Evolutionary conservation across 169 alveolate species (phyloP).

Genomic region (Cryptosporidium felis): DNA sequence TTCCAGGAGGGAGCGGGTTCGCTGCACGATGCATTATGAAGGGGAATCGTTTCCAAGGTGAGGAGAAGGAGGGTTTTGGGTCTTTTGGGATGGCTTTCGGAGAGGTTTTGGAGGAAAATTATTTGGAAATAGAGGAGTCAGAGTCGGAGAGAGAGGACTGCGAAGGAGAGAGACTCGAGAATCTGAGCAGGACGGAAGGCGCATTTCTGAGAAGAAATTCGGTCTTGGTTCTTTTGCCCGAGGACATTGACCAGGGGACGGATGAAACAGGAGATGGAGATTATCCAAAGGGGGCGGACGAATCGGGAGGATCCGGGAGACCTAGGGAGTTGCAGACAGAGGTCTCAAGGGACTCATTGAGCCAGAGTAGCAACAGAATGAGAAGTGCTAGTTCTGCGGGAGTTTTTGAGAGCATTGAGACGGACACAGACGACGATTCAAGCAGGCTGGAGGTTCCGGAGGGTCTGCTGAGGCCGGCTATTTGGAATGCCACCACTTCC

Average conservation of each 20-base stretch:
- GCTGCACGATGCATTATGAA: not conserved
- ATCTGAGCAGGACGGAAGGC: too few relatives aligned
- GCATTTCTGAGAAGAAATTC: too few relatives aligned
- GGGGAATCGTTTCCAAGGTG: not conserved
- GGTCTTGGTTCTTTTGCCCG: too few relatives aligned
- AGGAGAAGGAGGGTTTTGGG: slow-evolving; percentile 3
- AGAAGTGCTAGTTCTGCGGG: not conserved
- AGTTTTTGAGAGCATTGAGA: not conserved
- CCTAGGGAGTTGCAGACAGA: too few relatives aligned
- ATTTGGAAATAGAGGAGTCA: not conserved
- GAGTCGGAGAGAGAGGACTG: not conserved
- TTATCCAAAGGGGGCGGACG: not conserved
- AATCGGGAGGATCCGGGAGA: not conserved
- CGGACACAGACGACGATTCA: not conserved
- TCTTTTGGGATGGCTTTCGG: not conserved
- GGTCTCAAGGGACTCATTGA: too few relatives aligned
- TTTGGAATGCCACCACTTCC: not conserved
- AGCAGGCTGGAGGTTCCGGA: not conserved
- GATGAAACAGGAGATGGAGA: not conserved
- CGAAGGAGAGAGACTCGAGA: not conserved
- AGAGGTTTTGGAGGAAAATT: not conserved
- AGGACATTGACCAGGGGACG: not conserved
- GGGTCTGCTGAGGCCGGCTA: not conserved
- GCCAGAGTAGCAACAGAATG: not conserved
- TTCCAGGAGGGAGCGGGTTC: not conserved